Percentiles rank a stretch among this genome's conserved stretches.
Conservation (phyloP, 805 yeast genomes). For the Metschnikowia cubensis region DNA sequence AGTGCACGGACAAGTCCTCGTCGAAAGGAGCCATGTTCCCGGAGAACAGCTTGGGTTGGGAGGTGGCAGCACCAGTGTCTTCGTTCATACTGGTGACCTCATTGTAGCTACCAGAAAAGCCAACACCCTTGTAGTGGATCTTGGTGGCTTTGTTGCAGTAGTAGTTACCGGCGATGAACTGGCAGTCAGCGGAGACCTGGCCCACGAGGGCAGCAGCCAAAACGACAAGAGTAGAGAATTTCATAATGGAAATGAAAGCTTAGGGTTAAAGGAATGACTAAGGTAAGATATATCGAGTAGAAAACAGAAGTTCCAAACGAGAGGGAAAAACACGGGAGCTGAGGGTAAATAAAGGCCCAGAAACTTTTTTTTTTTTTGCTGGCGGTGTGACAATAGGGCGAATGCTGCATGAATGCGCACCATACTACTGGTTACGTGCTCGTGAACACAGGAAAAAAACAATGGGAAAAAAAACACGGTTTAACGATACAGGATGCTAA, state of each 20-base stretch:
- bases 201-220: conserved; percentile 16
- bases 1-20: conserved; percentile 83
- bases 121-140: conserved; percentile 65
- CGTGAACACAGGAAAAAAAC: neutral
- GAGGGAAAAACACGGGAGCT: conserved; percentile 1
- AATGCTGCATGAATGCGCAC: neutral
- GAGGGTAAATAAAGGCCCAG: neutral
- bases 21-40: conserved; percentile 77
- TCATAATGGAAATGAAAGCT: conserved; percentile 10
- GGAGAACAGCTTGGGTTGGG: conserved; percentile 50
- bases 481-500: conserved; percentile 2
- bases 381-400: conserved; percentile 1
- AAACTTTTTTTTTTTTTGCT: conserved; percentile 2
- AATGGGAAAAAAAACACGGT: conserved; percentile 4
- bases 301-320: conserved; percentile 5
- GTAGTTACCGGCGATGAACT: conserved; percentile 66
- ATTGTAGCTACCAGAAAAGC: conserved; percentile 78
- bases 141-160: conserved; percentile 74
- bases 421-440: neutral
- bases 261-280: conserved; percentile 12
- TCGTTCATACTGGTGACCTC: conserved; percentile 81
- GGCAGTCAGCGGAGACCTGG: conserved; percentile 37
- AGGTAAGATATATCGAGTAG: conserved; percentile 12
- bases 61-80: conserved; percentile 66
- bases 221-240: conserved; percentile 16